Percentiles rank a stretch among this genome's conserved stretches.
These are phyloP conservation scores for Dothideomycetes sp. DNA, from an alignment of 2,329 filamentous ascomycete genomes.

Conservation along the genomic window DNA sequence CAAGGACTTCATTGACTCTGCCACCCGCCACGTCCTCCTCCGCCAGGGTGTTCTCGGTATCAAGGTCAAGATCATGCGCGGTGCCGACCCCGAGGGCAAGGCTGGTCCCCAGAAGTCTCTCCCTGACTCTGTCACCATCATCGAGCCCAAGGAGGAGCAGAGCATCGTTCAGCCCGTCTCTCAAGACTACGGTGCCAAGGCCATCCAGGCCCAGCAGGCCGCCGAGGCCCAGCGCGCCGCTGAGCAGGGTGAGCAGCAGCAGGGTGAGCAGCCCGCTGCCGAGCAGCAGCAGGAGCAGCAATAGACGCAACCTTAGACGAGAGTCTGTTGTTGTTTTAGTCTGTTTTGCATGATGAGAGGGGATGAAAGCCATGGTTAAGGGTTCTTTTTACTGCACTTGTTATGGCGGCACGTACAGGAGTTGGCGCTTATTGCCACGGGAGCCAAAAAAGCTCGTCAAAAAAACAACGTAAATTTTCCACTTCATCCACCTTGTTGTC, in stretches of 20 bases:
- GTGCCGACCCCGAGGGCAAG: slow-evolving; percentile 99
- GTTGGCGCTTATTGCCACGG: slow-evolving; percentile 14
- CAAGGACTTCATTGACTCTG: slow-evolving; percentile 98
- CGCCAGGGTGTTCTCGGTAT: slow-evolving; percentile 99
- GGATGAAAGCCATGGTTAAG: slow-evolving; percentile 13
- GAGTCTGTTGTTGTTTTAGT: no score
- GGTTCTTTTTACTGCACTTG: slow-evolving; percentile 14
- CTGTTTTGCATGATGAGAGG: slow-evolving; percentile 14
- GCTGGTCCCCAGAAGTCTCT: slow-evolving; percentile 93
- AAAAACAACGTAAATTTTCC: slow-evolving; percentile 13
- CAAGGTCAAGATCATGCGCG: slow-evolving; percentile 99
- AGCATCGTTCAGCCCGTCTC: slow-evolving; percentile 88
- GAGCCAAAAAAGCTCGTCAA: slow-evolving; percentile 11
- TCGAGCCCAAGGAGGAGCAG: slow-evolving; percentile 99
- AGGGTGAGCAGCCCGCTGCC: slow-evolving; percentile 37
- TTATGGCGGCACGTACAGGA: slow-evolving; percentile 15
- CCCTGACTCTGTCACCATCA: slow-evolving; percentile 97
- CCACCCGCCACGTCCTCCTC: slow-evolving; percentile 98
- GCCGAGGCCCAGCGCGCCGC: slow-evolving; percentile 51
- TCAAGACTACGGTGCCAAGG: slow-evolving; percentile 98
- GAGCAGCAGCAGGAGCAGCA: slow-evolving; percentile 26
- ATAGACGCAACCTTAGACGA: no score
- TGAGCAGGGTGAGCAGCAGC: slow-evolving; percentile 49
- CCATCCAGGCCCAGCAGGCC: slow-evolving; percentile 57
- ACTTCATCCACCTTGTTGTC: slow-evolving; percentile 12